Base-by-base conservation (phyloP, 148 eudicot genomes). In the Fagopyrum tataricum region DNA sequence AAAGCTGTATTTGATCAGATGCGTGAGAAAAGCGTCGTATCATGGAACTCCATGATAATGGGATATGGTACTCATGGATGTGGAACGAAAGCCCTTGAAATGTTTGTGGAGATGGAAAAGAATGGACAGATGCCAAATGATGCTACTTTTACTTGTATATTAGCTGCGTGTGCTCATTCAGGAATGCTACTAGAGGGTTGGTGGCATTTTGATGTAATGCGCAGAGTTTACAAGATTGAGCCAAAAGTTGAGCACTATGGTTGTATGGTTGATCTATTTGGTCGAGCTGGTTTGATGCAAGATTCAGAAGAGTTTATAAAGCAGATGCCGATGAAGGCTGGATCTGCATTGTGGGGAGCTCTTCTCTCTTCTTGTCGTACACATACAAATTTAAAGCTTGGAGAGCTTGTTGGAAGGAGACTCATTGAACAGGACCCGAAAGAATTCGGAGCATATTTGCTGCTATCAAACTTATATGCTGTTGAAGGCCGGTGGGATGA, bases 11-110 rank as follows among this genome's bases (percentile, higher is more conserved):
- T 86, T 77, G 85, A 86, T 58, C 72, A 67, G 70, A 88, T 85
- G 86, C 82, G 83, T 6, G 74, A 81, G 59, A 84, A 79, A 76
- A 88, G 78, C 77, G 77, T 88, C 12, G 89, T 85, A 18, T 81
- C 88, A 12, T 87, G 91, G 91, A 85, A 83, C 78, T 81, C 89
- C 31, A 84, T 88, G 86, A 88, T 88, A 43, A 84, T 73, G 82
- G 89, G 89, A n/a, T 88, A 84, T 64, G 87, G 86, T 17, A 81
- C 78, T 69, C 86, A 82, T 64, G 89, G 92, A 3, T 67, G 71
- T 26, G 82, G 85, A 46, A 82, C 79, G 49, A 79, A 84, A 75
- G 82, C 88, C 53, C 83, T 86, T 23, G 79, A 75, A 73, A 56
- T 75, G 39, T 84, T 86, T 72, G 47, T 64, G 20, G 82, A 74